Evolutionary conservation across 805 yeast genomes (phyloP).

Genomic region (Saturnispora hagleri): DNA sequence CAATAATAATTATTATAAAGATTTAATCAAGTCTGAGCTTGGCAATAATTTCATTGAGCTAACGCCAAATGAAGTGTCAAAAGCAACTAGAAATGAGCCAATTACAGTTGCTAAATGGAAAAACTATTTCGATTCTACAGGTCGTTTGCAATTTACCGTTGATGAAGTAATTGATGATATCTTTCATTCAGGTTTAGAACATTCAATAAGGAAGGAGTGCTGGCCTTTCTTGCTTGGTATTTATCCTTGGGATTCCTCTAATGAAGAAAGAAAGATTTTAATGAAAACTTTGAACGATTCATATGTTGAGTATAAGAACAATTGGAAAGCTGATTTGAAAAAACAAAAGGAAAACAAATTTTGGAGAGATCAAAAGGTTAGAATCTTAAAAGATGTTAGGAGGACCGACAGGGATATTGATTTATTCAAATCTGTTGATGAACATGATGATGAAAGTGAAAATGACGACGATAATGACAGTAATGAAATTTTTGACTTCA

Average conservation of each 20-base stretch:
- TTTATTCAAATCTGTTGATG: constrained; percentile 37
- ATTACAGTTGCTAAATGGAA: constrained; percentile 74
- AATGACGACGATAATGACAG: constrained; percentile 24
- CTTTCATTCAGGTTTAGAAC: constrained; percentile 81
- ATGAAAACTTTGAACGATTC: constrained; percentile 44
- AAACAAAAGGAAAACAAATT: constrained; percentile 47
- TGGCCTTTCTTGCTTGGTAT: constrained; percentile 84
- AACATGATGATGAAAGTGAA: constrained; percentile 25
- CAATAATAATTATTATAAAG: constrained; percentile 50
- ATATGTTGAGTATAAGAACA: constrained; percentile 45
- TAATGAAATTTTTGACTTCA: constrained; percentile 53
- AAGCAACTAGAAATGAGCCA: constrained; percentile 57
- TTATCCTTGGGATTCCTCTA: constrained; percentile 81
- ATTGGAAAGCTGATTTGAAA: constrained; percentile 60
- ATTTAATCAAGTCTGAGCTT: constrained; percentile 47
- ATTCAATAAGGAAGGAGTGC: constrained; percentile 54
- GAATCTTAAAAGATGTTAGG: constrained; percentile 90
- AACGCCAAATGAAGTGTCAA: constrained; percentile 50
- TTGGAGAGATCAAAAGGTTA: constrained; percentile 81
- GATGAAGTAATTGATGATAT: constrained; percentile 73
- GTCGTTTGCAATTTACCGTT: constrained; percentile 63
- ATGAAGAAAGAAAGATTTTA: constrained; percentile 55
- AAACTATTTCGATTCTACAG: constrained; percentile 70
- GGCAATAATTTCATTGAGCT: constrained; percentile 44
- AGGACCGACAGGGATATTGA: constrained; percentile 79